Percentiles rank a stretch among this genome's conserved stretches.
Evolutionary conservation across 768 basidiomycete species (phyloP).

Genomic region (Leccinellum rugosiceps): DNA sequence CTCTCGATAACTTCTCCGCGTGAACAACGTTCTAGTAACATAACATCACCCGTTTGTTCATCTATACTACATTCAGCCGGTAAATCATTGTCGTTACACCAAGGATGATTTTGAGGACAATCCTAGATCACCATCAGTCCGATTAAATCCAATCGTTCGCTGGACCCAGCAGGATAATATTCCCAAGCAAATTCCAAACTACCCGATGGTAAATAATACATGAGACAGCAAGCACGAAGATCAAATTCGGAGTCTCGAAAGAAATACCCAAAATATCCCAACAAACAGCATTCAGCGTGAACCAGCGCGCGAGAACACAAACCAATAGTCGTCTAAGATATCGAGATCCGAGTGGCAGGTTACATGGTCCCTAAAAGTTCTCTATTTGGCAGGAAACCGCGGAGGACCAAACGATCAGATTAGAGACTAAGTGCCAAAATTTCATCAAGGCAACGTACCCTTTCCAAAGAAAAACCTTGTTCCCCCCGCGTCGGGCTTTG

Average conservation of each 20-base stretch:
- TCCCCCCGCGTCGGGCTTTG: slow-evolving; percentile 62
- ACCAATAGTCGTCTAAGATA: not conserved
- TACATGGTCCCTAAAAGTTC: slow-evolving; percentile 16
- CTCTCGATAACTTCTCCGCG: not conserved
- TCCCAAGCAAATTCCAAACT: not conserved
- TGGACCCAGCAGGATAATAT: not conserved
- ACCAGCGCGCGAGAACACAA: slow-evolving; percentile 1
- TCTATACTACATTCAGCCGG: not conserved
- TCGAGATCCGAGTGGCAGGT: not conserved
- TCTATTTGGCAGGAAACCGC: slow-evolving; percentile 10
- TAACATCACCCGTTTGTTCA: not conserved
- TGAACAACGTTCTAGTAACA: not conserved
- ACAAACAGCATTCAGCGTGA: not conserved
- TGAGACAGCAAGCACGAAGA: not conserved
- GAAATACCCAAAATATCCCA: not conserved
- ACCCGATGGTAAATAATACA: not conserved
- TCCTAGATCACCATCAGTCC: not conserved
- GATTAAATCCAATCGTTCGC: not conserved
- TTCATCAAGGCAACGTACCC: slow-evolving; percentile 42
- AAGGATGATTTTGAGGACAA: not conserved
- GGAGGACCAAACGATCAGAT: not conserved
- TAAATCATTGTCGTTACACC: not conserved
- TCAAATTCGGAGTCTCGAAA: not conserved
- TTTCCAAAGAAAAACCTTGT: slow-evolving; percentile 91
- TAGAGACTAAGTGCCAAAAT: not conserved